phyloP scores from a whole-genome alignment of 345 rosid species.

The Brassica napus region DNA sequence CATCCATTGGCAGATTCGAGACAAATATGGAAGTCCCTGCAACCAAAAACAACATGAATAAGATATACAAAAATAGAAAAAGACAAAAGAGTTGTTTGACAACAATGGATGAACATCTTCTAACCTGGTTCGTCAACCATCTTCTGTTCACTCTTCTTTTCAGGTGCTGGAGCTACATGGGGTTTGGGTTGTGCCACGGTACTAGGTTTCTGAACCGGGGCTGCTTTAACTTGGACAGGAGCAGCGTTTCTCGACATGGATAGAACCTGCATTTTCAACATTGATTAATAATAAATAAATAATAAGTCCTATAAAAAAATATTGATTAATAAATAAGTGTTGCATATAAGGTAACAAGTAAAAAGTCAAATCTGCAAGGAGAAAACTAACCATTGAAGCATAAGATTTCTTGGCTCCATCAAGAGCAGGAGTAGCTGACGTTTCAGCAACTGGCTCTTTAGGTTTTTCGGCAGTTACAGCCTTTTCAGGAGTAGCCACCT shows the following conservation, averaged over 20 bases:
- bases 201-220: constrained; percentile 40
- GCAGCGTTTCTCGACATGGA: constrained; percentile 45
- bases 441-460: constrained; percentile 20
- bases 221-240: constrained; percentile 42
- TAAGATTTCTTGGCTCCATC: constrained; percentile 62
- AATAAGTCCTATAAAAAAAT: no score
- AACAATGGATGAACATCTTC: background rate
- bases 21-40: constrained; percentile 73
- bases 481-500: constrained; percentile 2
- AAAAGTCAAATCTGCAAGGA: background rate
- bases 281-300: background rate
- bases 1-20: constrained; percentile 64
- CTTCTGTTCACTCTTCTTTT: background rate
- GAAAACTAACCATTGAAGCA: constrained; percentile 68
- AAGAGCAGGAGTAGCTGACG: constrained; percentile 42
- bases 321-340: no score
- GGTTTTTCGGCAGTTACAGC: constrained; percentile 18
- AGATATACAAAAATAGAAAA: constrained; percentile 1
- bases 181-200: background rate
- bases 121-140: background rate
- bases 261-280: constrained; percentile 46
- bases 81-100: background rate
- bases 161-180: background rate
- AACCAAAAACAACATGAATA: background rate
- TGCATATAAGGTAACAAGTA: background rate